Evolutionary conservation across 805 yeast species (phyloP).

Genomic region (Yarrowia hollandica): DNA sequence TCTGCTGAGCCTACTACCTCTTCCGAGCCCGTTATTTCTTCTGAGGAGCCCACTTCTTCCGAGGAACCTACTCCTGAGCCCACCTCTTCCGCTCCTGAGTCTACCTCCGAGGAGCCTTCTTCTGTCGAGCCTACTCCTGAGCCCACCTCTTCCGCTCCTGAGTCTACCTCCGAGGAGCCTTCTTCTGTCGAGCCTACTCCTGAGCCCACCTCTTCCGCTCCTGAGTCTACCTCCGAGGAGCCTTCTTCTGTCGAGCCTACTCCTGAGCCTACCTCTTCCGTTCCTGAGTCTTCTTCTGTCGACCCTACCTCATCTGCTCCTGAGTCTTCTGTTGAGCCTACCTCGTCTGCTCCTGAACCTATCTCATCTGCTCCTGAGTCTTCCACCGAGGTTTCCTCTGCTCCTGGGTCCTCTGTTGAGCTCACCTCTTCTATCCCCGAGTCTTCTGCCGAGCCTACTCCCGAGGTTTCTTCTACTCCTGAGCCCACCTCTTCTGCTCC

Average conservation of each 20-base stretch:
- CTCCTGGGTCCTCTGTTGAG: background rate
- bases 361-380: background rate
- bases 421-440: background rate
- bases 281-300: background rate
- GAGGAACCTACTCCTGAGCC: background rate
- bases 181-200: background rate
- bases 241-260: slow-evolving; percentile 3
- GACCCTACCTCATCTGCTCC: background rate
- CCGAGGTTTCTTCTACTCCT: background rate
- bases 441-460: background rate
- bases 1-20: background rate
- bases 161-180: background rate
- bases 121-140: background rate
- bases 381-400: background rate
- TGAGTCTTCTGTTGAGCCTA: slow-evolving; percentile 8
- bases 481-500: background rate
- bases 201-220: background rate
- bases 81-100: background rate
- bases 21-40: background rate
- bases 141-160: background rate
- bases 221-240: background rate
- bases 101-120: background rate
- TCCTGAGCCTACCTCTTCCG: background rate
- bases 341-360: slow-evolving; percentile 1
- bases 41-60: background rate